These are phyloP conservation scores for Solanum bulbocastanum DNA, from an alignment of 257 asterid species.

Conservation along the genomic window DNA sequence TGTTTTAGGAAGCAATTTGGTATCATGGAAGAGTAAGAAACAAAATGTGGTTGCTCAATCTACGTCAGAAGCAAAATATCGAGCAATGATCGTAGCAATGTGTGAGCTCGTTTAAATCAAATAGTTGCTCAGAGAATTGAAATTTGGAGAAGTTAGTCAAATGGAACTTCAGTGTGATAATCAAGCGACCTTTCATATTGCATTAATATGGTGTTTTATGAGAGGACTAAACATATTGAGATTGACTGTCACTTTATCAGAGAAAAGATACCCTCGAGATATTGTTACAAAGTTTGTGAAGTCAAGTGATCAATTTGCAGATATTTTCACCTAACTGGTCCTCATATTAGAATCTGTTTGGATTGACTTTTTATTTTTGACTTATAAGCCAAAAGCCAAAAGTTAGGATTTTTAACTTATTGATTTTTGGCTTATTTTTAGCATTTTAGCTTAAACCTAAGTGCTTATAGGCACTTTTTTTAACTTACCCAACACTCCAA, in stretches of 20 bases:
- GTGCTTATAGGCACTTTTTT: neutral
- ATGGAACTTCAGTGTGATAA: neutral
- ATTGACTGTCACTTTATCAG: neutral
- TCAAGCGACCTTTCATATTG: neutral
- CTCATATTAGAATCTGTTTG: neutral
- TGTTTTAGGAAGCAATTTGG: neutral
- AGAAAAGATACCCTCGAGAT: neutral
- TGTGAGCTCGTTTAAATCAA: neutral
- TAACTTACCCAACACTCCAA: neutral
- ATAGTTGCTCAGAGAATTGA: neutral
- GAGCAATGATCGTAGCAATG: neutral
- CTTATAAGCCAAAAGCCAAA: neutral
- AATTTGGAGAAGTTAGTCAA: neutral
- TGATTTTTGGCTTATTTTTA: neutral
- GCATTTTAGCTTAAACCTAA: neutral
- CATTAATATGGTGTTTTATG: neutral
- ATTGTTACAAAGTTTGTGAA: neutral
- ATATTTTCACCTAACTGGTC: neutral
- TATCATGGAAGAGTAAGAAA: neutral
- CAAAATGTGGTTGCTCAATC: neutral
- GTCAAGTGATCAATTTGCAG: neutral
- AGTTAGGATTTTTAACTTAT: neutral
- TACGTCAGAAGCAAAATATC: neutral
- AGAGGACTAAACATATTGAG: neutral
- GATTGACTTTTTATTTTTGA: neutral